Percentiles rank a stretch among this genome's conserved stretches.
phyloP scores from a whole-genome alignment of 1,139 yeast genomes.

The Pichia inconspicua region DNA sequence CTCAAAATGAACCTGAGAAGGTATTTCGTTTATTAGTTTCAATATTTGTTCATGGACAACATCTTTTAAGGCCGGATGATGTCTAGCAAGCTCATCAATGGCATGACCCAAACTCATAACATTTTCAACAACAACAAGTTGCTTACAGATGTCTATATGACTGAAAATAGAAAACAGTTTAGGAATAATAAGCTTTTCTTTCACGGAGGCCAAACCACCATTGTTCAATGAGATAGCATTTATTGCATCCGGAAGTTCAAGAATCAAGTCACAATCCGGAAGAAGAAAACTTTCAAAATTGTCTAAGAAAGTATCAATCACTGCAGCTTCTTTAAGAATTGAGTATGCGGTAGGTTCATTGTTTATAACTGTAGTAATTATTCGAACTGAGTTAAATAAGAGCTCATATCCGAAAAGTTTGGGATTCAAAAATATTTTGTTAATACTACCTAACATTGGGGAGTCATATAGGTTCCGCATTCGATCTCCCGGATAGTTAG shows the following conservation, averaged over 20 bases:
- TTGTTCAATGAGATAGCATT: slow-evolving; percentile 79
- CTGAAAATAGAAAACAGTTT: slow-evolving; percentile 47
- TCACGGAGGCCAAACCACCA: slow-evolving; percentile 58
- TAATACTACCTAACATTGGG: slow-evolving; percentile 56
- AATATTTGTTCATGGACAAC: slow-evolving; percentile 46
- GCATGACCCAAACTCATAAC: slow-evolving; percentile 47
- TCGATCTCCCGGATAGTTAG: slow-evolving; percentile 74
- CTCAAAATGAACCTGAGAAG: slow-evolving; percentile 34
- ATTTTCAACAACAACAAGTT: slow-evolving; percentile 40
- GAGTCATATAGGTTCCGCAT: slow-evolving; percentile 83
- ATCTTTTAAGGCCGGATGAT: slow-evolving; percentile 67
- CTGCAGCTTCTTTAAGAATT: slow-evolving; percentile 70
- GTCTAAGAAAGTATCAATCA: slow-evolving; percentile 57
- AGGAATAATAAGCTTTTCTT: slow-evolving; percentile 39
- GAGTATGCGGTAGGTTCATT: slow-evolving; percentile 88
- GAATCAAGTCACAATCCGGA: slow-evolving; percentile 51
- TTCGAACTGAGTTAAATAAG: slow-evolving; percentile 57
- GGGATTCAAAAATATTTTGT: slow-evolving; percentile 51
- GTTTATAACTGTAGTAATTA: slow-evolving; percentile 68
- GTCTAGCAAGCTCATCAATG: slow-evolving; percentile 78
- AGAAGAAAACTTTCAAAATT: slow-evolving; percentile 45
- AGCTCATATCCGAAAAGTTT: slow-evolving; percentile 61
- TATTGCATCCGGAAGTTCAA: slow-evolving; percentile 64
- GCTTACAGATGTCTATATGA: slow-evolving; percentile 41
- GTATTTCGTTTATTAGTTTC: slow-evolving; percentile 40